Percentiles rank a stretch among this genome's conserved stretches.
phyloP scores from a whole-genome alignment of 176 grass and related monocot genomes.

The Oryza punctata region DNA sequence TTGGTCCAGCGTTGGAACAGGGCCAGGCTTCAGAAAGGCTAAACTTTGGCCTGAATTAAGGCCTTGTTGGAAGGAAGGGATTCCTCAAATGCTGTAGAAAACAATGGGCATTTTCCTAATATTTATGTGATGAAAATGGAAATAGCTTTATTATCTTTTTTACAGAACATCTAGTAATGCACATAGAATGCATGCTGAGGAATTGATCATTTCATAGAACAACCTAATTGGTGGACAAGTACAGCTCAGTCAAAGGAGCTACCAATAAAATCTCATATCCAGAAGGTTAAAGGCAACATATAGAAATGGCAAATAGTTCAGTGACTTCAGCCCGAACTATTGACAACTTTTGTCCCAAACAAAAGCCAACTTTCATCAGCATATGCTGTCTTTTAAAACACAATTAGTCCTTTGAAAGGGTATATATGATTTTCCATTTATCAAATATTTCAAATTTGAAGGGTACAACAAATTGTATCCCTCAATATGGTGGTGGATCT shows the following conservation, averaged over 20 bases:
- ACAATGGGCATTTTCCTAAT: neutral
- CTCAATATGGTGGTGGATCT: slow-evolving; percentile 34
- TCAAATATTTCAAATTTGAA: slow-evolving; percentile 32
- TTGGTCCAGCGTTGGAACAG: too few species aligned
- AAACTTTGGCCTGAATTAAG: neutral
- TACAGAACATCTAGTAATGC: neutral
- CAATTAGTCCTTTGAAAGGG: neutral
- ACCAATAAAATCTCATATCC: too few species aligned
- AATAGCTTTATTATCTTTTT: neutral
- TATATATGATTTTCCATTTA: slow-evolving; percentile 41
- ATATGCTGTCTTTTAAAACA: slow-evolving; percentile 14
- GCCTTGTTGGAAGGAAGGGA: neutral
- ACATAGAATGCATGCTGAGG: neutral
- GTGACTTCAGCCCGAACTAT: neutral
- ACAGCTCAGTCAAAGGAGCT: neutral
- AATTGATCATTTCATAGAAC: neutral
- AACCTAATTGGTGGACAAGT: neutral
- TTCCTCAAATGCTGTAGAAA: too few species aligned
- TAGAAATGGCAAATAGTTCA: neutral
- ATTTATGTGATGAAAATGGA: neutral
- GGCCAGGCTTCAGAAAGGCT: too few species aligned
- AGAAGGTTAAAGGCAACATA: neutral
- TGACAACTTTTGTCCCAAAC: neutral
- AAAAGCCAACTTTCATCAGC: slow-evolving; percentile 12
- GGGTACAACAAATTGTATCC: slow-evolving; percentile 23